Evolutionary conservation across 768 basidiomycete species (phyloP), one percentile per base, ranked within the genome.

Genomic region (Mycena metata): DNA sequence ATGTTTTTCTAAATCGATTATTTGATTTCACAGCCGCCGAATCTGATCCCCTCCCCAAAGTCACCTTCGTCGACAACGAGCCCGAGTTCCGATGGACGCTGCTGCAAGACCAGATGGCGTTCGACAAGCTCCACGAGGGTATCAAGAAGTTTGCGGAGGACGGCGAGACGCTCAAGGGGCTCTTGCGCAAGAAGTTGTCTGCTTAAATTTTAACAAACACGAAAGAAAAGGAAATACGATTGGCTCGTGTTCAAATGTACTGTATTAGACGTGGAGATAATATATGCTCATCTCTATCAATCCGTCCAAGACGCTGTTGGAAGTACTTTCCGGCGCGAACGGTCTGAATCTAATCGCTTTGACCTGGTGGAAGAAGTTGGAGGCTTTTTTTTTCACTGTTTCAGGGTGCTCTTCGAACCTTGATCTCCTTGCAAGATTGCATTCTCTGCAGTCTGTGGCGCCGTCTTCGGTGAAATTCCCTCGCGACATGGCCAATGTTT

Each of bases 61-160:
- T 96, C 70, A 82, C 89, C 23, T 98, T 76, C 86, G 76, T 99
- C 79, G 89, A 98, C 85, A 90, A 98, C 83, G 95, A 99, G 85
- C 85, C 96, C 69, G 94, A 96, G 77, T 99, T 99, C 94, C 91
- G 95, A 67, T 98, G 96, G 96, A 73, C 88, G 13, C 91, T 99
- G 65, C 89, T 98, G 76, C 88, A 96, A 76, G 96, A 98, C 81
- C 83, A 87, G 78, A 98, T 98, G 96, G 96, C 97, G n/a, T 97
- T 96, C 78, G 97, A 98, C 81, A 98, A 99, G 86, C 86, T 98
- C 62, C 95, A 98, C 80, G 95, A 98, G 84, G 98, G 98, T 75
- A 98, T 99, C 86, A 91, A 90, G 85, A 98, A 97, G 83, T 99
- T 99, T 78, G 96, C 96, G 57, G 96, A 94, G 84, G 98, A 99